These are phyloP conservation scores for Vanderwaltozyma tropicalis DNA, from an alignment of 805 yeast genomes.

Conservation along the genomic window DNA sequence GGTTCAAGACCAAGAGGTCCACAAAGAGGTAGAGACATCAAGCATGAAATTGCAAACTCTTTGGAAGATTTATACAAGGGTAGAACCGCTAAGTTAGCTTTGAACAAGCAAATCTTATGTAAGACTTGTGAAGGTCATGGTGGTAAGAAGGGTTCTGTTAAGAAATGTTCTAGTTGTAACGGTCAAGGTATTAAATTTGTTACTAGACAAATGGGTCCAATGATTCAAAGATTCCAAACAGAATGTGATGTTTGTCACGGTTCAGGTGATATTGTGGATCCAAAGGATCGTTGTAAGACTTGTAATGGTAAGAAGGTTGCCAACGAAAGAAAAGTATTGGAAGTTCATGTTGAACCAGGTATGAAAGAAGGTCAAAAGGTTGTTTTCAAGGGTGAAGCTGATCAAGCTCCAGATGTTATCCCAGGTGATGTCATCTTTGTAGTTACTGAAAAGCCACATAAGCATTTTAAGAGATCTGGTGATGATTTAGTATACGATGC, in stretches of 20 bases:
- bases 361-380: conserved; percentile 91
- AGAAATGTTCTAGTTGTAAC: conserved; percentile 75
- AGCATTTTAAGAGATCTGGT: conserved; percentile 73
- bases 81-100: conserved; percentile 84
- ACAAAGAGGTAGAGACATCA: conserved; percentile 80
- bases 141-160: conserved; percentile 85
- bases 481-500: conserved; percentile 78
- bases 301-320: conserved; percentile 86
- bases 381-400: conserved; percentile 92
- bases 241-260: conserved; percentile 90
- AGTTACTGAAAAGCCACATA: conserved; percentile 83
- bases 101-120: conserved; percentile 86
- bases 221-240: conserved; percentile 96
- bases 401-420: conserved; percentile 86
- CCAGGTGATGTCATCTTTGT: conserved; percentile 96
- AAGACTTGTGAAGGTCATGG: conserved; percentile 87
- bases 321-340: conserved; percentile 83
- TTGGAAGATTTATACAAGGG: conserved; percentile 93
- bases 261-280: conserved; percentile 76
- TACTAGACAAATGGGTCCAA: conserved; percentile 98
- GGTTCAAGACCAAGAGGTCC: conserved; percentile 73
- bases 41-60: conserved; percentile 74
- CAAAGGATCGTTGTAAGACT: conserved; percentile 76
- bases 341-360: conserved; percentile 93
- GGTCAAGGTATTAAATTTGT: conserved; percentile 89